phyloP scores from a whole-genome alignment of 352 stramenopile species.

The Phytophthora aleatoria region DNA sequence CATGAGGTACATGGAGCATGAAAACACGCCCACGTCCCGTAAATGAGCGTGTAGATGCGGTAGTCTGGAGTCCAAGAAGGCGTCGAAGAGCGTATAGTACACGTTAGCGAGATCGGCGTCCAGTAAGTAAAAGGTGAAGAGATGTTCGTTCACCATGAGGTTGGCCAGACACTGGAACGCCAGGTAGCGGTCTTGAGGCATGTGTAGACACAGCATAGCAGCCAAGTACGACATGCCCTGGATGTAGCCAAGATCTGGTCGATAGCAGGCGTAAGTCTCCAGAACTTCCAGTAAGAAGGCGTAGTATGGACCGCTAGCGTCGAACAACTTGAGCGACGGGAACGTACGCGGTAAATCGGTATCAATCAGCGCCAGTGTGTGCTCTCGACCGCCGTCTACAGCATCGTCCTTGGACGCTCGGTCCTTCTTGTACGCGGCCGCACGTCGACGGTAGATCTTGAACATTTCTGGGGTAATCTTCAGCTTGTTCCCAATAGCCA shows the following conservation, averaged over 20 bases:
- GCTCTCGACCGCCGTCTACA: constrained; percentile 59
- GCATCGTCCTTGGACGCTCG: constrained; percentile 26
- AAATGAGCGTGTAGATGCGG: constrained; percentile 65
- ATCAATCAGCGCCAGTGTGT: constrained; percentile 85
- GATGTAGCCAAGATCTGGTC: constrained; percentile 88
- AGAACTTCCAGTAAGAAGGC: constrained; percentile 80
- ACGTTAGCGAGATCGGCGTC: constrained; percentile 77
- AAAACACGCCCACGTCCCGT: constrained; percentile 53
- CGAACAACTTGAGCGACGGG: constrained; percentile 79
- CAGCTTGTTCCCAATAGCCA: constrained; percentile 85
- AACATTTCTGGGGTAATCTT: constrained; percentile 90
- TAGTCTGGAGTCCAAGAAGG: constrained; percentile 57
- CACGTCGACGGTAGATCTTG: constrained; percentile 76
- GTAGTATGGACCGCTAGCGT: constrained; percentile 76
- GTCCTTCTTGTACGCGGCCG: constrained; percentile 66
- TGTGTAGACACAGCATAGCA: constrained; percentile 85
- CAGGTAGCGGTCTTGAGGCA: constrained; percentile 80
- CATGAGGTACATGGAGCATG: constrained; percentile 86
- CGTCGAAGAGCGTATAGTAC: constrained; percentile 86
- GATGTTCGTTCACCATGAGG: constrained; percentile 87
- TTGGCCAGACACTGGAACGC: constrained; percentile 89
- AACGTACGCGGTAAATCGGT: constrained; percentile 89
- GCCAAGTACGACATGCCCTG: constrained; percentile 91
- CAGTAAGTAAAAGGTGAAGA: constrained; percentile 90
- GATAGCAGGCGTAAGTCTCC: constrained; percentile 87